These are phyloP conservation scores for Sordaria brevicollis DNA, from an alignment of 495 filamentous ascomycete genomes.

Conservation along the genomic window DNA sequence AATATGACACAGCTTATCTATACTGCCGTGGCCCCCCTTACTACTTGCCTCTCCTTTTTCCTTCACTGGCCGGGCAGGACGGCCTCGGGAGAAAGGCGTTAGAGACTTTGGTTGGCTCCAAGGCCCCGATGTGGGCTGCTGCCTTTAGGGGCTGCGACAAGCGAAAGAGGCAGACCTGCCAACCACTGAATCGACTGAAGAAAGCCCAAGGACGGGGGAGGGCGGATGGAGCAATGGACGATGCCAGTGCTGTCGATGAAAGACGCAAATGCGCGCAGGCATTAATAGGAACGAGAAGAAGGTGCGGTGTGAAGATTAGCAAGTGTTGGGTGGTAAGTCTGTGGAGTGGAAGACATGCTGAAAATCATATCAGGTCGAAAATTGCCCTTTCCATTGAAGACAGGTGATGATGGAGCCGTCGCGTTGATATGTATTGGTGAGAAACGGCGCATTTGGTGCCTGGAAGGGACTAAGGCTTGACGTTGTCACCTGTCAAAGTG, in stretches of 20 bases:
- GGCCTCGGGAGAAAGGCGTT: constrained; percentile 3
- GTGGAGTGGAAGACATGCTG: background rate
- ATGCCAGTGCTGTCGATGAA: background rate
- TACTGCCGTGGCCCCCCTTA: background rate
- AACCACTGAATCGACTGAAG: constrained; percentile 1
- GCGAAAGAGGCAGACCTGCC: background rate
- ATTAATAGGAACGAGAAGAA: background rate
- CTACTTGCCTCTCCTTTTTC: background rate
- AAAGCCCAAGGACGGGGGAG: constrained; percentile 3
- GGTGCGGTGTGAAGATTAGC: background rate
- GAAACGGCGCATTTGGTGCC: background rate
- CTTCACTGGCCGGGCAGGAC: background rate
- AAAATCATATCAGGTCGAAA: background rate
- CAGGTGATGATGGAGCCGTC: background rate
- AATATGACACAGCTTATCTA: background rate
- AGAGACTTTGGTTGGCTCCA: constrained; percentile 15
- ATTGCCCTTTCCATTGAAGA: background rate
- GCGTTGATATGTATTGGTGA: background rate
- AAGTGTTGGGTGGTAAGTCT: background rate
- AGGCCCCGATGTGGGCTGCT: background rate
- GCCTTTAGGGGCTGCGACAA: constrained; percentile 3
- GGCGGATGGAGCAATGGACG: constrained; percentile 1
- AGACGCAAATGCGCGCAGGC: background rate
- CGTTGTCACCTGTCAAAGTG: background rate
- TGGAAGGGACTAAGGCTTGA: background rate